phyloP scores from a whole-genome alignment of 1,139 yeast genomes.

The Ashbya aceris region DNA sequence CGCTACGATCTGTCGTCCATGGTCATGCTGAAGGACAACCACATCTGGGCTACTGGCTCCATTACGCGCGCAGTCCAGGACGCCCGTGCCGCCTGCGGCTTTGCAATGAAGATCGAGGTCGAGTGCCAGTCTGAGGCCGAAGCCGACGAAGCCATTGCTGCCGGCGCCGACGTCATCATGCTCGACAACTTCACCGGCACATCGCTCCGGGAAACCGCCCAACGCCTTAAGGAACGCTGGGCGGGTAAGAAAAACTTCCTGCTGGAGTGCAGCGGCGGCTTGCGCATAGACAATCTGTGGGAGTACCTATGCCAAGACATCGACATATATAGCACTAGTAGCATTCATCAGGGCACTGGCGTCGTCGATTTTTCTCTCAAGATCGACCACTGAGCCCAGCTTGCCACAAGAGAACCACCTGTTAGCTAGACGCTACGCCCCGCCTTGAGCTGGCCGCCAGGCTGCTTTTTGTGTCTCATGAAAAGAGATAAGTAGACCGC shows the following conservation, averaged over 20 bases:
- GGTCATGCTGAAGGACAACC: constrained; percentile 96
- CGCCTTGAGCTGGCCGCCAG: not conserved
- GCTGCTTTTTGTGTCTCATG: no score
- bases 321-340: constrained; percentile 84
- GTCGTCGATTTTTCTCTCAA: constrained; percentile 80
- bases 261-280: constrained; percentile 89
- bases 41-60: constrained; percentile 85
- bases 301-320: constrained; percentile 66
- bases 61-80: constrained; percentile 71
- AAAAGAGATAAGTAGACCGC: no score
- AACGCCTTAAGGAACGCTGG: constrained; percentile 50
- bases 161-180: constrained; percentile 96
- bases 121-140: constrained; percentile 78
- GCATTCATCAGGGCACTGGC: constrained; percentile 86
- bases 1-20: constrained; percentile 84
- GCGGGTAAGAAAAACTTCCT: constrained; percentile 46
- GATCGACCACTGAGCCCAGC: constrained; percentile 36
- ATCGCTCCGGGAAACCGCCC: constrained; percentile 58
- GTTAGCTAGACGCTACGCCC: not conserved
- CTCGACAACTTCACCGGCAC: constrained; percentile 76
- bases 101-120: constrained; percentile 83
- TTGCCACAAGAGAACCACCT: no score
- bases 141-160: constrained; percentile 84
- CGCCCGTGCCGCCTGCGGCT: constrained; percentile 80
- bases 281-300: constrained; percentile 58